Base-by-base conservation (phyloP, 225 moss, liverwort and hornwort species). In the Lunularia cruciata region DNA sequence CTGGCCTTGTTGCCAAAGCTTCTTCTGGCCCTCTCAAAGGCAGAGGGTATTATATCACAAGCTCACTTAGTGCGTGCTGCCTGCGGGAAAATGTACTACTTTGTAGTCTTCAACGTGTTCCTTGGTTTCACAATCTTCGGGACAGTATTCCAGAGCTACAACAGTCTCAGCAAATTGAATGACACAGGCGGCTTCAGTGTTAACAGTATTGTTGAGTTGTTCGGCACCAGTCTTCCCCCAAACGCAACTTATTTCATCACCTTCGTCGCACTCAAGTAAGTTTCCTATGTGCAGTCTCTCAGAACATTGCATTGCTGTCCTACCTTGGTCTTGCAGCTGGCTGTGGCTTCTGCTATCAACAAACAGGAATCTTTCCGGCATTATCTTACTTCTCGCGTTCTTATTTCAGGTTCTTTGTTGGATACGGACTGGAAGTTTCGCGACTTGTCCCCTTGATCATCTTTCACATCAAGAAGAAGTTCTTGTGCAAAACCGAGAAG, bases 211-310 rank as follows among this genome's bases (percentile, higher is more conserved):
- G 77, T 95, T 57, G 72, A 76, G 10, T 73, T 95, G 19, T 95
- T 95, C 4, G 95, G 92, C 33, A 73, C 73, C 25, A 85, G 83
- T 71, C 77, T 95, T 56, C 95, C 95, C 13, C 92, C 89, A 0
- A 87, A 88, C n/a, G 89, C 85, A 1, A 81, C 85, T 0, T 92
- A 89, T 46, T 95, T 84, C 81, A 92, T 95, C 84, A 92, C 95
- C 48, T 95, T 23, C 12, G 82, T 95, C 3, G 89, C 94, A 47
- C 85, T 95, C 0, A 89, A 89, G 94, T 95, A 76, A 63, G 89
- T 26, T n/a, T n/a, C n/a, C n/a, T n/a, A n/a, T n/a, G n/a, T n/a
- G n/a, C n/a, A n/a, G n/a, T n/a, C n/a, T n/a, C n/a, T 33, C n/a
- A 32, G 15, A 13, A 14, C 59, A 34, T 16, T 33, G 25, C 1